These are phyloP conservation scores for Barnettozyma vustinii DNA, from an alignment of 805 yeast species.

Conservation along the genomic window DNA sequence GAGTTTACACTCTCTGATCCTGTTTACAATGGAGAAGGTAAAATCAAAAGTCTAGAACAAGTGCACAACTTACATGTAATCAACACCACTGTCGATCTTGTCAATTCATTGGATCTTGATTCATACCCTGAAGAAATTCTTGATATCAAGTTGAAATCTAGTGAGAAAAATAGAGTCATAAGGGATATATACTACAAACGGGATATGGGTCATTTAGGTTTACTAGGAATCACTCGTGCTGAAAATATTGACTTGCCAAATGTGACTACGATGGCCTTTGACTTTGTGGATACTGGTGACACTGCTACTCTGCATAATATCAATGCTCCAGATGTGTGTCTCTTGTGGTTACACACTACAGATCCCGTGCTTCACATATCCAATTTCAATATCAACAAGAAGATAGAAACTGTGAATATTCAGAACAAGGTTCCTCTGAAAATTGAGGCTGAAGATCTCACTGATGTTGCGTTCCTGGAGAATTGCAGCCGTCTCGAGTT, in stretches of 20 bases:
- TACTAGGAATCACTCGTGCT: not conserved
- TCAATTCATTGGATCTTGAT: not conserved
- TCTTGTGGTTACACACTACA: not conserved
- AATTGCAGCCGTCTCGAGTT: not conserved
- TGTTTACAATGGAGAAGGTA: not conserved
- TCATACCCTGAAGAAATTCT: not conserved
- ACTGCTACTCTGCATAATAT: not conserved
- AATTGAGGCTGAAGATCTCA: not conserved
- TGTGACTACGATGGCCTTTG: not conserved
- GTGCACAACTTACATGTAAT: not conserved
- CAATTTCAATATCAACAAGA: not conserved
- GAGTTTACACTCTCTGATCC: not conserved
- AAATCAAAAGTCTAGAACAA: not conserved
- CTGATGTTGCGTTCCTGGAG: not conserved
- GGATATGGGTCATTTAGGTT: too few relatives aligned
- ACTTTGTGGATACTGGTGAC: not conserved
- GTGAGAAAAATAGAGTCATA: not conserved
- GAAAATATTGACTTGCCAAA: not conserved
- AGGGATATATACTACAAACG: not conserved
- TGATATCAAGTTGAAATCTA: not conserved
- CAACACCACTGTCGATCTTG: not conserved
- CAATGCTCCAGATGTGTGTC: not conserved
- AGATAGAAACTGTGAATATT: not conserved
- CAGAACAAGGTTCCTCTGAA: not conserved
- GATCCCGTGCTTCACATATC: not conserved